Evolutionary conservation across 768 basidiomycete genomes (phyloP).

Genomic region (Lentinula detonsa): DNA sequence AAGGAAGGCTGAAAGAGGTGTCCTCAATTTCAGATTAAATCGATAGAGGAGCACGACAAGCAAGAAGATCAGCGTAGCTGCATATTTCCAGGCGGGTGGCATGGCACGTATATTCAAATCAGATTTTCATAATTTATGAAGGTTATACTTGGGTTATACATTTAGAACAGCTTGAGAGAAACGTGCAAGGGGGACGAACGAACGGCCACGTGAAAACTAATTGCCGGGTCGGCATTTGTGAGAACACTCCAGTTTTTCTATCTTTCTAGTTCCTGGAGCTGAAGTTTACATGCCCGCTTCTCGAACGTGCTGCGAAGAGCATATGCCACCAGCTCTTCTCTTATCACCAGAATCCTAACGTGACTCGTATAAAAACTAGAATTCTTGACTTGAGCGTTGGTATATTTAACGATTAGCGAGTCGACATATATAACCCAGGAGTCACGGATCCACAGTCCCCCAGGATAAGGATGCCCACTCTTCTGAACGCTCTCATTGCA

Average conservation of each 20-base stretch:
- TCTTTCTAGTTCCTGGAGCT: too few species aligned
- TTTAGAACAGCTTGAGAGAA: too few species aligned
- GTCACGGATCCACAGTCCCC: not conserved
- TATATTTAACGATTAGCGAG: not conserved
- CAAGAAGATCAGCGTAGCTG: not conserved
- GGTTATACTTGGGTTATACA: too few species aligned
- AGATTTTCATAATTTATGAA: not conserved
- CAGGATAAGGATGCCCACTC: not conserved
- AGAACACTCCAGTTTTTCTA: too few species aligned
- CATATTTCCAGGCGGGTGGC: not conserved
- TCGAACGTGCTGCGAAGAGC: not conserved
- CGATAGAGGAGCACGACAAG: not conserved
- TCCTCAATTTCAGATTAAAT: not conserved
- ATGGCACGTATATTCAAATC: not conserved
- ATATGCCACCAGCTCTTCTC: not conserved
- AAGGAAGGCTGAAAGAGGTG: not conserved
- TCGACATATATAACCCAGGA: not conserved
- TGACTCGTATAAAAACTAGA: not conserved
- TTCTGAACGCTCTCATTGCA: not conserved
- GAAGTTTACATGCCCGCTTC: not conserved
- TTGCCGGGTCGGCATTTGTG: too few species aligned
- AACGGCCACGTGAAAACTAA: too few species aligned
- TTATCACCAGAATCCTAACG: too few species aligned
- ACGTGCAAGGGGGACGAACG: too few species aligned
- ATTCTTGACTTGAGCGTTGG: not conserved